A percentile compares a stretch with the other conserved stretches of the same genome.
phyloP scores from a whole-genome alignment of 441 rosid species.

The Breynia disticha region DNA sequence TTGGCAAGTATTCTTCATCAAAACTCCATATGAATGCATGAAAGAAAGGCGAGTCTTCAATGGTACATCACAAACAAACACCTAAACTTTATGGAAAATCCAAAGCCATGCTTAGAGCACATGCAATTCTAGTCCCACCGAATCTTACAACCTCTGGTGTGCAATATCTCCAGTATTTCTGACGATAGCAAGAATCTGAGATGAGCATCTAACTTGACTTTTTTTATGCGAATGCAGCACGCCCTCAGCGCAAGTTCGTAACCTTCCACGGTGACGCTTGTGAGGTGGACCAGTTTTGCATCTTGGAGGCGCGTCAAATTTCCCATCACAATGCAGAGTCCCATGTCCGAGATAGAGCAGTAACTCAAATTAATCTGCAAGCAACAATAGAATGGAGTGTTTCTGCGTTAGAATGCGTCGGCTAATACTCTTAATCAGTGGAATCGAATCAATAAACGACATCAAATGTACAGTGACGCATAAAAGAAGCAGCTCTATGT shows the following conservation, averaged over 20 bases:
- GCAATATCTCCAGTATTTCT: conserved; percentile 53
- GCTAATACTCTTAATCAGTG: neutral
- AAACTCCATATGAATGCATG: too few species aligned
- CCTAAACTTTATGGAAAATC: too few species aligned
- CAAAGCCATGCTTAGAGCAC: neutral
- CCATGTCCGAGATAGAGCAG: conserved; percentile 43
- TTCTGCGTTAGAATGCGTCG: neutral
- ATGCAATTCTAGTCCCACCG: conserved; percentile 54
- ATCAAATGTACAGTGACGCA: neutral
- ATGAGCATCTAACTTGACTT: conserved; percentile 64
- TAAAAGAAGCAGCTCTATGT: neutral
- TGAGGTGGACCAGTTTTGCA: conserved; percentile 63
- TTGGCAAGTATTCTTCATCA: too few species aligned
- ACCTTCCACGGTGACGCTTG: conserved; percentile 59
- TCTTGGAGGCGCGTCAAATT: conserved; percentile 75
- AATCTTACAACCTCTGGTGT: conserved; percentile 61
- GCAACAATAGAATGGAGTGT: conserved; percentile 10
- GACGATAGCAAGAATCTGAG: conserved; percentile 60
- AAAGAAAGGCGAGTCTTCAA: too few species aligned
- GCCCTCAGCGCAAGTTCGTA: conserved; percentile 64
- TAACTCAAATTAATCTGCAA: conserved; percentile 79
- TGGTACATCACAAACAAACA: too few species aligned
- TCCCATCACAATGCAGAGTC: conserved; percentile 60
- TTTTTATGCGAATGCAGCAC: conserved; percentile 57
- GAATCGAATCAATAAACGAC: neutral